Conservation (phyloP, 2,329 filamentous ascomycete species). For the Aureobasidium sp. region DNA sequence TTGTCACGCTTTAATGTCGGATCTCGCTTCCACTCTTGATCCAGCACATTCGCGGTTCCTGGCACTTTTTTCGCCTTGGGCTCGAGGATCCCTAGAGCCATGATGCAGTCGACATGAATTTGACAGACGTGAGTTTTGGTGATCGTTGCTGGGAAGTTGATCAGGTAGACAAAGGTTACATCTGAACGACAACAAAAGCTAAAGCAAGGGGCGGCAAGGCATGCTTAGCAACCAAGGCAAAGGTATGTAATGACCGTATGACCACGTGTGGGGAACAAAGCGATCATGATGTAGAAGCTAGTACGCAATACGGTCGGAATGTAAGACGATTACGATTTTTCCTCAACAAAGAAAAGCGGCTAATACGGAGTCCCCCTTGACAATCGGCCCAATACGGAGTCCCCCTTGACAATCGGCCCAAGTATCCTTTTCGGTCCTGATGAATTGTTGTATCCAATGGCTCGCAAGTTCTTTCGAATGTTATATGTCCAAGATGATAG, state of each 20-base stretch:
- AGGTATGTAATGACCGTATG: neutral
- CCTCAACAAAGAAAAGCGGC: neutral
- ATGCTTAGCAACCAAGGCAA: neutral
- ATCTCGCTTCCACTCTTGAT: conserved; percentile 25
- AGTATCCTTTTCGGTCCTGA: no score
- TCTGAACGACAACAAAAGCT: neutral
- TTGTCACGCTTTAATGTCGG: conserved; percentile 11
- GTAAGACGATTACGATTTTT: neutral
- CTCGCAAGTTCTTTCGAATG: no score
- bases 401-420: no score
- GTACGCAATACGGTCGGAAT: neutral
- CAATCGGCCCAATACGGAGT: neutral
- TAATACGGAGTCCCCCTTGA: neutral
- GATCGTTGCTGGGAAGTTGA: no score
- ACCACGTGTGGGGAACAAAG: conserved; percentile 12
- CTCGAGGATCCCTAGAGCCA: conserved; percentile 70
- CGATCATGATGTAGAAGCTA: neutral
- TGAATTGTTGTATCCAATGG: no score
- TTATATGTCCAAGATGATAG: no score
- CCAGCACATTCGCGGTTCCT: conserved; percentile 39
- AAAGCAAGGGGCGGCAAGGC: neutral
- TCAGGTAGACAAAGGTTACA: no score
- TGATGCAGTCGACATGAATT: conserved; percentile 26
- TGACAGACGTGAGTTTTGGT: neutral
- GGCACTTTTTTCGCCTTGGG: conserved; percentile 64